Percentiles rank a stretch among this genome's conserved stretches.
phyloP scores from a whole-genome alignment of 2,329 filamentous ascomycete species.

The Onygenales sp. region DNA sequence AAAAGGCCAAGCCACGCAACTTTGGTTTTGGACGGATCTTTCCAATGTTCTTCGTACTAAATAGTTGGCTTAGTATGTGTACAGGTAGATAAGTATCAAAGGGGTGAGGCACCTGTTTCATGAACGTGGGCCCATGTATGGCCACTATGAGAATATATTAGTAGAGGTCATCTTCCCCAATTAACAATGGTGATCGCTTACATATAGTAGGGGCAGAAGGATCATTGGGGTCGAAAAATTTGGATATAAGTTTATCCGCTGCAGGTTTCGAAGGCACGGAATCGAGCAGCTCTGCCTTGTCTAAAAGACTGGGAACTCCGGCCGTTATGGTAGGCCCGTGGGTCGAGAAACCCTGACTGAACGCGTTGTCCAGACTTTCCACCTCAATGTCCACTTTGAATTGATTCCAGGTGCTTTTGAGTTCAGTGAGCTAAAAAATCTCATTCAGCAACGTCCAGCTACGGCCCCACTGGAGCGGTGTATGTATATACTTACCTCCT shows the following conservation, averaged over 20 bases:
- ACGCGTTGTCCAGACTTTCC: background rate
- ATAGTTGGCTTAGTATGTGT: no score
- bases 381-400: slow-evolving; percentile 1
- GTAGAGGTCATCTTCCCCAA: no score
- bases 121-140: no score
- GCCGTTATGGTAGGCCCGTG: background rate
- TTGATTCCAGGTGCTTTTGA: slow-evolving; percentile 1
- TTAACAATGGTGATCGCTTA: background rate
- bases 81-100: no score
- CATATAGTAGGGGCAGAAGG: background rate
- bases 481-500: slow-evolving; percentile 18
- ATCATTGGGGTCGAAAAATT: background rate
- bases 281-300: background rate
- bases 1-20: slow-evolving; percentile 2
- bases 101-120: no score
- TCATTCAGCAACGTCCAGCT: background rate
- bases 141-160: no score
- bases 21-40: background rate
- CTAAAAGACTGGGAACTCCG: background rate
- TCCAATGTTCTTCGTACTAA: background rate
- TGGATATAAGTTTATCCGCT: background rate
- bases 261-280: background rate
- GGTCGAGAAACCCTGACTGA: background rate
- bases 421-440: background rate
- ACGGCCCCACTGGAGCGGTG: slow-evolving; percentile 2